Evolutionary conservation across 176 grass and related monocot species (phyloP).

Genomic region (Aegilops tauschii): DNA sequence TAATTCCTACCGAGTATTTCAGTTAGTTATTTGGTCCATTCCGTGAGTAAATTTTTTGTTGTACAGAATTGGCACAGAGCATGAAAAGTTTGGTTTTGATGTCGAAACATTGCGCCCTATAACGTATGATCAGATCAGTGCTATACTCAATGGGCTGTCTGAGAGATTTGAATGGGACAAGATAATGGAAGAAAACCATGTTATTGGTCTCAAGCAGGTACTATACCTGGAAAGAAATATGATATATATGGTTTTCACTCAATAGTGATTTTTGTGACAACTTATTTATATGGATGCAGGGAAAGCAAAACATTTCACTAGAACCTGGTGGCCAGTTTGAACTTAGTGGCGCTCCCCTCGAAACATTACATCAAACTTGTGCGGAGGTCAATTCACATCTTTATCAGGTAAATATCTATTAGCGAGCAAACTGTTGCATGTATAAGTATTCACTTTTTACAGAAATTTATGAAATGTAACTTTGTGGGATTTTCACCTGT

Average conservation of each 20-base stretch:
- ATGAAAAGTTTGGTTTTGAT: constrained; percentile 99
- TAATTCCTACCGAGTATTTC: neutral
- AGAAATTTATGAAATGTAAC: neutral
- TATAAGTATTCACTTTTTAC: neutral
- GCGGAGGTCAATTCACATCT: constrained; percentile 99
- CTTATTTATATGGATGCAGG: constrained; percentile 40
- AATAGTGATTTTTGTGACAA: neutral
- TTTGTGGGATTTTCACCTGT: neutral
- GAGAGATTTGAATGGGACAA: constrained; percentile 97
- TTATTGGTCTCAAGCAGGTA: constrained; percentile 95
- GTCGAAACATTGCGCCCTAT: constrained; percentile 79
- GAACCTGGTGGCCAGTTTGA: constrained; percentile 98
- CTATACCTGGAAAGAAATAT: neutral
- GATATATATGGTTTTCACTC: neutral
- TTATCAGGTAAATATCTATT: constrained; percentile 73
- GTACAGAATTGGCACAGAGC: constrained; percentile 93
- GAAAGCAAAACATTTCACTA: constrained; percentile 90
- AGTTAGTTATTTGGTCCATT: neutral
- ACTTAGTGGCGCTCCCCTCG: constrained; percentile 91
- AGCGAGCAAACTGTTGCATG: neutral
- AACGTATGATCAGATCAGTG: constrained; percentile 88
- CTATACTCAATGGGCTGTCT: constrained; percentile 72
- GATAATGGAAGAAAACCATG: constrained; percentile 75
- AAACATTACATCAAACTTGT: constrained; percentile 97
- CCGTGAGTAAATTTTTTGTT: neutral